Evolutionary conservation across 2,329 filamentous ascomycete genomes (phyloP), one percentile per base, ranked within the genome.

Genomic region (Calcarisporium arbuscula): DNA sequence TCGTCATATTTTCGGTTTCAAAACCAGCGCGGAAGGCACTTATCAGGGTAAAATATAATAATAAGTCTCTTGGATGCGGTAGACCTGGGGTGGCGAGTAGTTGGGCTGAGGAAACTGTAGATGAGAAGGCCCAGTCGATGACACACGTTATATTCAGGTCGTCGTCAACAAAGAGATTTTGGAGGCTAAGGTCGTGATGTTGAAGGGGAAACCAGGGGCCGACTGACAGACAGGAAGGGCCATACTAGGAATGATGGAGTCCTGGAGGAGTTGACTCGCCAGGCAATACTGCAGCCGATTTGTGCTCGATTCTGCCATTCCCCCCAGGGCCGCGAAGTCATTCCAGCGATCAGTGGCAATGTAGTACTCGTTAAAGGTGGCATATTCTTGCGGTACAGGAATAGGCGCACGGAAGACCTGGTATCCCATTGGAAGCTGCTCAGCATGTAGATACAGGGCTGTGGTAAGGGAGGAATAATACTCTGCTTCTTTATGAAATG

Each of bases 121-220:
- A 53, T 15, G 43, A 42, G 23, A 47, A 53, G 9, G 43, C 44
- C 49, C 46, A 54, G 45, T 54, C 47, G 36, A 53, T 52, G 28
- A 53, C 39, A 38, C 48, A 53, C 9, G 47, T 54, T 32, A 52
- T 50, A 21, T 55, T 51, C 32, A 52, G 47, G 29, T 51, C 42
- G 21, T 45, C 35, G 35, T 52, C 50, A 35, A 51, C 43, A 34
- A 52, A 55, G 19, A 52, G 42, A 30, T 55, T 51, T 12, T 42
- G 36, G 10, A 36, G 28, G 30, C 47, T 50, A 28, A 54, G 30
- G 34, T 53, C 50, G n/a, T 43, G 52, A 36, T 50, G 49, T 19
- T 30, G 31, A 14, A 51, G 39, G 43, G 36, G 30, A 45, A 53
- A 33, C 44, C 39, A 38, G 34, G 28, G 11, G 35, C 22, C 16